phyloP scores from a whole-genome alignment of 202 grass and related monocot genomes.

The Saccharum hybrid region DNA sequence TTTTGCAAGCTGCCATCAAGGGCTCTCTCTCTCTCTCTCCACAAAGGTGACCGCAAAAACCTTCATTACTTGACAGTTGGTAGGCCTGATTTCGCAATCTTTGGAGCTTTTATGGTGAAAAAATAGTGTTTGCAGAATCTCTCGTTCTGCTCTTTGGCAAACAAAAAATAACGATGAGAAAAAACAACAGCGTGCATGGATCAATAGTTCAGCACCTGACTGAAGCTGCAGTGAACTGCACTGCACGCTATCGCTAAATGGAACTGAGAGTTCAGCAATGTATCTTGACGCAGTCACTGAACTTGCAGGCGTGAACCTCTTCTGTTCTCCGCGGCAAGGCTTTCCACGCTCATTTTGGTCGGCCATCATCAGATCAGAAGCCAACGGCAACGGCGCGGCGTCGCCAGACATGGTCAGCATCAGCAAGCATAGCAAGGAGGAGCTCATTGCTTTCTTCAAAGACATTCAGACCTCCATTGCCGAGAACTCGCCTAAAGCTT shows the following conservation, averaged over 20 bases:
- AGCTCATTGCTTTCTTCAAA: conserved; percentile 65
- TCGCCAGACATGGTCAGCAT: conserved; percentile 22
- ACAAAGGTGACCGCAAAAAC: conserved; percentile 36
- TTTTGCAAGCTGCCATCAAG: neutral
- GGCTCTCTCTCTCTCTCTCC: conserved; percentile 21
- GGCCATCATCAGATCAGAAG: conserved; percentile 47
- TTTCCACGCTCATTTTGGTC: conserved; percentile 13
- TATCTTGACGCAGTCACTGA: conserved; percentile 40
- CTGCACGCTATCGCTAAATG: neutral
- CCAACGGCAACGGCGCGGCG: conserved; percentile 28
- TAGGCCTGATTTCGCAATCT: neutral
- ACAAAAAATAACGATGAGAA: neutral
- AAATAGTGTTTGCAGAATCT: neutral
- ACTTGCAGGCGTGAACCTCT: conserved; percentile 46
- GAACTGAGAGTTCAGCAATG: neutral
- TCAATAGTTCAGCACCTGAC: neutral
- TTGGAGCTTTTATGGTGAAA: neutral
- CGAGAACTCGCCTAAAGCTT: conserved; percentile 29
- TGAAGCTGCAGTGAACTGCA: neutral
- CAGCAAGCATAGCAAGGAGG: conserved; percentile 54
- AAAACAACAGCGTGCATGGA: neutral
- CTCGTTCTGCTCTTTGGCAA: neutral
- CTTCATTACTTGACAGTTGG: conserved; percentile 1
- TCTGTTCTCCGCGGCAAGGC: neutral
- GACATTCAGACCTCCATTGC: conserved; percentile 62